These are phyloP conservation scores for Cytospora chrysosperma DNA, from an alignment of 2,329 filamentous ascomycete genomes.

Conservation along the genomic window DNA sequence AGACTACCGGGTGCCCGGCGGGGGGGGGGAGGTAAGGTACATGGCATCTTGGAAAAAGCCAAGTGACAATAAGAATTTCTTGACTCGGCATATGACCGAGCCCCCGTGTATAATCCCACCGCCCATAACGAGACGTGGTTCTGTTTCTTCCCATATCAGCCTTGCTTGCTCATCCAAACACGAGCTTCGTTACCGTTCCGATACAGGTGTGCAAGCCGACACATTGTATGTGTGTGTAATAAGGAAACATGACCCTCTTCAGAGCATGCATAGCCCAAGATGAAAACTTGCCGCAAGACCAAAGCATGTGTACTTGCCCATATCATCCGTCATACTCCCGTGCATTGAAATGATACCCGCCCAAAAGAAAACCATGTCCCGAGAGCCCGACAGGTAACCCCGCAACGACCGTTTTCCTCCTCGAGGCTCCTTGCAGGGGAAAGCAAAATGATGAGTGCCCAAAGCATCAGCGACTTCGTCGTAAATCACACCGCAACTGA, in stretches of 20 bases:
- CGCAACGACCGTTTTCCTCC: background rate
- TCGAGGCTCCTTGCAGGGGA: background rate
- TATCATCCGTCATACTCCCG: background rate
- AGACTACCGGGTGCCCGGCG: background rate
- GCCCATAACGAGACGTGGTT: background rate
- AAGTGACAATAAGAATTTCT: background rate
- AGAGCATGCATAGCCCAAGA: background rate
- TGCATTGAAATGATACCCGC: background rate
- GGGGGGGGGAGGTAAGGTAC: no score
- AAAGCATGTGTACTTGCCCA: background rate
- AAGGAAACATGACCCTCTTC: background rate
- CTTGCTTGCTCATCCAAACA: background rate
- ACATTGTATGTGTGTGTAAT: background rate
- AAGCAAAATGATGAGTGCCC: background rate
- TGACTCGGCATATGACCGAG: background rate
- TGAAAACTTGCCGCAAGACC: background rate
- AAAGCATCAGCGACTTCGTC: background rate
- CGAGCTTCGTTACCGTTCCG: background rate
- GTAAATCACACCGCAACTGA: background rate
- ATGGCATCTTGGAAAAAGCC: background rate
- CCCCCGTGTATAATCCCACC: background rate
- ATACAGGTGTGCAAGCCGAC: background rate
- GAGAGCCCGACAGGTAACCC: background rate
- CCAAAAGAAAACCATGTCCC: background rate
- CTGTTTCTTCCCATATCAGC: background rate